phyloP scores from a whole-genome alignment of 208 protist genomes.

The Crithidia acanthocephali region DNA sequence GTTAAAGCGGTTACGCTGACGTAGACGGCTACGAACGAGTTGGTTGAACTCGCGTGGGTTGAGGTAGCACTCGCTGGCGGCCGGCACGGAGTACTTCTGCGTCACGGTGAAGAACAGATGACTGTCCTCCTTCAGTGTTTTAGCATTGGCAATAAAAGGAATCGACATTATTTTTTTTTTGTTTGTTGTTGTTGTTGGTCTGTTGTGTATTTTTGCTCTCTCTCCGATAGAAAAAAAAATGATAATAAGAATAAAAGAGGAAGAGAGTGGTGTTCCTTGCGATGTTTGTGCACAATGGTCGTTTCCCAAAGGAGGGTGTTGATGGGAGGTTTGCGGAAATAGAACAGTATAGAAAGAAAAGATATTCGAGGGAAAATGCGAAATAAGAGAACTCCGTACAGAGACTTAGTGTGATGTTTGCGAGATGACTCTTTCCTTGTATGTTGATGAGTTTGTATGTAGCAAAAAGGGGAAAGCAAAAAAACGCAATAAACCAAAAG shows the following conservation, averaged over 20 bases:
- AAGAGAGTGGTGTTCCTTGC: neutral
- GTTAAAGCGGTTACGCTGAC: constrained; percentile 60
- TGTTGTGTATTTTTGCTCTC: neutral
- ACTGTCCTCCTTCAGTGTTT: constrained; percentile 34
- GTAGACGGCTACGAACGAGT: constrained; percentile 40
- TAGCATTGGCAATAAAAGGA: constrained; percentile 18
- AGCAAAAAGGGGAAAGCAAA: too few species aligned
- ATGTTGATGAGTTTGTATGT: too few species aligned
- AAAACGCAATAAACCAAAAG: too few species aligned
- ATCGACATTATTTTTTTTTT: constrained; percentile 14
- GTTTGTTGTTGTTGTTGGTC: neutral
- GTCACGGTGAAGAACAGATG: constrained; percentile 37
- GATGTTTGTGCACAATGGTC: too few species aligned
- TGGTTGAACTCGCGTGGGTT: constrained; percentile 44
- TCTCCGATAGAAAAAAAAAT: neutral
- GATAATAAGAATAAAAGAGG: neutral
- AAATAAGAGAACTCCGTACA: too few species aligned
- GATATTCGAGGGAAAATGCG: too few species aligned
- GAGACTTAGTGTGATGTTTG: too few species aligned
- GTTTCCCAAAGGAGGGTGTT: too few species aligned
- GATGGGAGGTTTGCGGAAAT: too few species aligned
- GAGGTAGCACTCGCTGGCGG: constrained; percentile 30
- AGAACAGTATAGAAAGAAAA: too few species aligned
- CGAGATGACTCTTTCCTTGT: too few species aligned
- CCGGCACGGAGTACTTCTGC: constrained; percentile 32